phyloP scores from a whole-genome alignment of 1,284 basidiomycete genomes.

The Sporisorium sorghi region DNA sequence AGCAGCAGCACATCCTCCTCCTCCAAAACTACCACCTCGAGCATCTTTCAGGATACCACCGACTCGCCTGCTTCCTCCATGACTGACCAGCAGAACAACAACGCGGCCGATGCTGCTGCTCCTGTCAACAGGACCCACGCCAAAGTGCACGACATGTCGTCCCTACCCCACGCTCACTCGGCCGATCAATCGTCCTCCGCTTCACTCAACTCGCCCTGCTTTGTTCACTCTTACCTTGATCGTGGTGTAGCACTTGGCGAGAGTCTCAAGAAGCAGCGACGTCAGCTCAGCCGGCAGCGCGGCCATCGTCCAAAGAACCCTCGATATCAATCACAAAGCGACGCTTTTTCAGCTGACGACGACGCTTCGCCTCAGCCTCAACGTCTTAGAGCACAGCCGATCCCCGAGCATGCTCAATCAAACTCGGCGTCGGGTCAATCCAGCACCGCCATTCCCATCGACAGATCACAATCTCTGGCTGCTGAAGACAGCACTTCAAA shows the following conservation, averaged over 20 bases:
- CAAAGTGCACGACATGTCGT: constrained; percentile 47
- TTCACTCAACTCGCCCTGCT: constrained; percentile 51
- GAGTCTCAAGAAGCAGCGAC: constrained; percentile 44
- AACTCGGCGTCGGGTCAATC: background rate
- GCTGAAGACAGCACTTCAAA: constrained; percentile 21
- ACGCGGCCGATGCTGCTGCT: background rate
- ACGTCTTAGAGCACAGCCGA: constrained; percentile 2
- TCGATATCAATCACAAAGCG: constrained; percentile 26
- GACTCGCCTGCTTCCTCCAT: constrained; percentile 26
- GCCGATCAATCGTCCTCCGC: constrained; percentile 20
- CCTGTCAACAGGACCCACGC: constrained; percentile 45
- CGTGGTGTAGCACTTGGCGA: constrained; percentile 50
- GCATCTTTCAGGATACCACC: constrained; percentile 22
- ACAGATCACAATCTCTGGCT: background rate
- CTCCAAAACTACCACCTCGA: constrained; percentile 19
- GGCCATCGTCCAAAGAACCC: constrained; percentile 9
- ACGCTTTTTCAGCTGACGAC: constrained; percentile 33
- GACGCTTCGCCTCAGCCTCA: constrained; percentile 11
- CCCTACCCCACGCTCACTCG: constrained; percentile 27
- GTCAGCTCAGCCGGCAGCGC: constrained; percentile 36
- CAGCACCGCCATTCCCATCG: constrained; percentile 4
- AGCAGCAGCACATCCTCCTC: background rate
- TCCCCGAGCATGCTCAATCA: background rate
- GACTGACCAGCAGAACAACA: constrained; percentile 3
- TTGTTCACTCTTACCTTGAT: constrained; percentile 60